Conservation (phyloP, 805 yeast species). For the Nakazawaea ishiwadae region DNA sequence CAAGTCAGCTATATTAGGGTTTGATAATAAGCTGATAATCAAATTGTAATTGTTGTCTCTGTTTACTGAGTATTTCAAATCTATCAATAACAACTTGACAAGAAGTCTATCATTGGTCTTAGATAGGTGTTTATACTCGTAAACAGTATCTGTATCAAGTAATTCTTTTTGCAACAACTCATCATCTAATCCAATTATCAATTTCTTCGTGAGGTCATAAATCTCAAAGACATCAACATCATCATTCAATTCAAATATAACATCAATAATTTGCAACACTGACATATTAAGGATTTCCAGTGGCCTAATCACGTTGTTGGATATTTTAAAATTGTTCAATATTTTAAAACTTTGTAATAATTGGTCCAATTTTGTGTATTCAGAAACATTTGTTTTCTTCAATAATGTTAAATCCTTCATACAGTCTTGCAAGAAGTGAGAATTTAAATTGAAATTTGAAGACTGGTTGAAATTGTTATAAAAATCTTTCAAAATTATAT, state of each 20-base stretch:
- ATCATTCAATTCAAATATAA: conserved; percentile 9
- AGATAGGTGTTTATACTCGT: conserved; percentile 5
- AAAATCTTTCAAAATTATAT: conserved; percentile 9
- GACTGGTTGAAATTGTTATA: conserved; percentile 8
- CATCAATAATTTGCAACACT: conserved; percentile 5
- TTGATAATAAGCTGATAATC: neutral
- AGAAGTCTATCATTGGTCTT: conserved; percentile 1
- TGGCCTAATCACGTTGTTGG: conserved; percentile 5
- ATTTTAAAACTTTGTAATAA: conserved; percentile 7
- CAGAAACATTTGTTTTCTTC: neutral
- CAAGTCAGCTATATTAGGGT: conserved; percentile 2
- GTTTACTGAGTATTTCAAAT: conserved; percentile 3
- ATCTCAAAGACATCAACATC: conserved; percentile 10
- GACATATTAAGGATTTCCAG: conserved; percentile 3
- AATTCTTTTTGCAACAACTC: neutral
- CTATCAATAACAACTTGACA: conserved; percentile 1
- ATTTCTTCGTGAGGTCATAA: conserved; percentile 2
- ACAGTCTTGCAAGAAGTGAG: conserved; percentile 10
- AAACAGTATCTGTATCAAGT: neutral
- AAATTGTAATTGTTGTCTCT: conserved; percentile 4
- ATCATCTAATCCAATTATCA: conserved; percentile 6
- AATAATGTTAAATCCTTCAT: conserved; percentile 5
- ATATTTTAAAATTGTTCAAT: conserved; percentile 5
- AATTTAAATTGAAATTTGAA: conserved; percentile 10
- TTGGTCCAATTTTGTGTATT: neutral